Evolutionary conservation across 1,139 yeast species (phyloP).

Genomic region (Pichia kudriavzevii): DNA sequence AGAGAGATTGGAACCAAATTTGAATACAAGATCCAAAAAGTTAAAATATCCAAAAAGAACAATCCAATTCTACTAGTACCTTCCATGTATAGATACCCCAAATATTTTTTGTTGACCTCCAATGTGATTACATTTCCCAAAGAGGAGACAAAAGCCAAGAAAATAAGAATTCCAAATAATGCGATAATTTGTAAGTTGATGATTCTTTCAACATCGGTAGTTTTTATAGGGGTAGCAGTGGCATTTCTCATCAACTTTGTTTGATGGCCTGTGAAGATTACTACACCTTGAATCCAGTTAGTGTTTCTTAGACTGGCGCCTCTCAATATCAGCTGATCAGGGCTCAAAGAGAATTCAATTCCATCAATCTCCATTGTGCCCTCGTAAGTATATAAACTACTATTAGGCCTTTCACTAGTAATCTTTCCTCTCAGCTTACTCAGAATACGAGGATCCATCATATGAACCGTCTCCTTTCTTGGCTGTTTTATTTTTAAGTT

Average conservation of each 20-base stretch:
- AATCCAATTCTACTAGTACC: constrained; percentile 59
- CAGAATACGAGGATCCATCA: constrained; percentile 64
- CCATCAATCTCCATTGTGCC: constrained; percentile 68
- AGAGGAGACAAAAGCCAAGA: constrained; percentile 71
- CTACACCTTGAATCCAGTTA: constrained; percentile 91
- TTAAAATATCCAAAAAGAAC: constrained; percentile 80
- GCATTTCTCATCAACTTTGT: constrained; percentile 98
- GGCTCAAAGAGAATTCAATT: constrained; percentile 60
- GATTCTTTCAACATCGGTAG: constrained; percentile 94
- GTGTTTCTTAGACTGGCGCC: constrained; percentile 96
- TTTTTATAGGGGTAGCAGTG: constrained; percentile 94
- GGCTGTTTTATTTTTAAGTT: constrained; percentile 93
- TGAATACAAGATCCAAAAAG: constrained; percentile 94
- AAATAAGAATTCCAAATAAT: constrained; percentile 69
- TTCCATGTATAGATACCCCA: constrained; percentile 61
- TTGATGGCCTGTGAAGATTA: constrained; percentile 95
- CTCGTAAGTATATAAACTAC: constrained; percentile 89
- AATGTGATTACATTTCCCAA: constrained; percentile 79
- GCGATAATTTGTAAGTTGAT: constrained; percentile 89
- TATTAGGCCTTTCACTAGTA: constrained; percentile 86
- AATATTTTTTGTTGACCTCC: constrained; percentile 42
- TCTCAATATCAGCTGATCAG: constrained; percentile 84
- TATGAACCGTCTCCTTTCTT: constrained; percentile 62
- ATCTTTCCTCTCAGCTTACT: constrained; percentile 48
- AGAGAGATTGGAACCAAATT: constrained; percentile 92